phyloP scores from a whole-genome alignment of 1,284 basidiomycete species.

The Mycosarcoma mackinlayi region DNA sequence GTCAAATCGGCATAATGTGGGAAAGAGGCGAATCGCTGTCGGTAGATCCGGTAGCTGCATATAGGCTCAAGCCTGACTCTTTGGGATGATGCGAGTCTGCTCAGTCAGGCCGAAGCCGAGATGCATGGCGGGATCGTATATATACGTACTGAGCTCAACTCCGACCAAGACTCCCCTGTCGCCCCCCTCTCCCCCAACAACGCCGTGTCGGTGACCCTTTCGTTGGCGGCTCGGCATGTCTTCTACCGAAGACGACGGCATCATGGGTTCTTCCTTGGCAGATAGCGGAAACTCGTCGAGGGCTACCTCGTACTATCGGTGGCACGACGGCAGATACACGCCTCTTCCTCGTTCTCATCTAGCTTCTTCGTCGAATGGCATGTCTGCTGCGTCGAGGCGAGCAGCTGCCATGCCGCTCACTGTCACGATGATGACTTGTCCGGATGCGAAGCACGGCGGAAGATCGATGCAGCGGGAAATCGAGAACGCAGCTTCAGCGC shows the following conservation, averaged over 20 bases:
- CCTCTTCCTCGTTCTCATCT: not conserved
- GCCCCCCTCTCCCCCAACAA: not conserved
- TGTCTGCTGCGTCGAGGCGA: not conserved
- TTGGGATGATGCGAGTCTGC: too few species aligned
- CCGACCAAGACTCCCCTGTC: too few species aligned
- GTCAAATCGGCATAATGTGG: too few species aligned
- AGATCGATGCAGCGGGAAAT: too few species aligned
- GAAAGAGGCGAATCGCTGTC: too few species aligned
- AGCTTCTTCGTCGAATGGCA: not conserved
- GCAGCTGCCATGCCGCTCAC: not conserved
- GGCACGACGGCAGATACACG: slow-evolving; percentile 13
- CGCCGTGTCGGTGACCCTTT: not conserved
- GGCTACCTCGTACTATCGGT: slow-evolving; percentile 2
- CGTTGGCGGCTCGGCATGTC: not conserved
- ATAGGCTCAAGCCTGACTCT: too few species aligned
- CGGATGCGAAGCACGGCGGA: too few species aligned
- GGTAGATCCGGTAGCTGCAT: not conserved
- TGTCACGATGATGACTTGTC: not conserved
- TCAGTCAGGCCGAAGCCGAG: too few species aligned
- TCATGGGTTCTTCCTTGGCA: not conserved
- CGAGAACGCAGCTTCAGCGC: not conserved
- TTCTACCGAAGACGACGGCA: not conserved
- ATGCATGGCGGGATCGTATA: too few species aligned
- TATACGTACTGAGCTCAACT: too few species aligned
- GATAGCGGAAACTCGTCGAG: slow-evolving; percentile 6